phyloP scores from a whole-genome alignment of 73 alveolate species.

The Blepharisma japonicum region DNA sequence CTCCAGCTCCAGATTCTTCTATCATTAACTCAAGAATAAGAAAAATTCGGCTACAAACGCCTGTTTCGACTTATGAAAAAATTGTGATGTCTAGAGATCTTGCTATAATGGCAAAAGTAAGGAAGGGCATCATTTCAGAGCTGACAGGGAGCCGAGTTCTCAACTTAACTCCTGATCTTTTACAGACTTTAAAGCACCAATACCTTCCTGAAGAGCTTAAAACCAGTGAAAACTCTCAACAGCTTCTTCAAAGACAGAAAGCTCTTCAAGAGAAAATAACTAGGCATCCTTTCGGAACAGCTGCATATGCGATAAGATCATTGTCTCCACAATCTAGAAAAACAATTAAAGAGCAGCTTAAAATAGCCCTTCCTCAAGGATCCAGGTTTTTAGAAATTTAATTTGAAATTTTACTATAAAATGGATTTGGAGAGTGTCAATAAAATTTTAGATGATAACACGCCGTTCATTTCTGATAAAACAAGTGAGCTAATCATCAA shows the following conservation, averaged over 20 bases:
- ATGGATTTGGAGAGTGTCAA: no score
- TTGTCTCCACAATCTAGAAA: background rate
- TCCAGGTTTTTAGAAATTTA: background rate
- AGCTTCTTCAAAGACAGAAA: background rate
- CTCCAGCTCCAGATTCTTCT: no score
- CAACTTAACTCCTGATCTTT: background rate
- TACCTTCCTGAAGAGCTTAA: slow-evolving; percentile 11
- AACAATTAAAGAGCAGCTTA: background rate
- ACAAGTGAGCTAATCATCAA: no score
- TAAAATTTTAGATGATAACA: no score
- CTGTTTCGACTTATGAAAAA: background rate
- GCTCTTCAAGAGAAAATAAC: slow-evolving; percentile 4
- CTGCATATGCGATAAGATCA: slow-evolving; percentile 24
- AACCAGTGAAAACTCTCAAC: background rate
- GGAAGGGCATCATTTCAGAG: slow-evolving; percentile 7
- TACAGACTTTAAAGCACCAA: background rate
- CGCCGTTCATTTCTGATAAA: no score
- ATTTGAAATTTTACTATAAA: no score
- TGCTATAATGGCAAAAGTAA: slow-evolving; percentile 25
- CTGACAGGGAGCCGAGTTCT: background rate
- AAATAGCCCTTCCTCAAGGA: slow-evolving; percentile 15
- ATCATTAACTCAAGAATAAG: background rate
- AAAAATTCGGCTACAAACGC: background rate
- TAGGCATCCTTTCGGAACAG: slow-evolving; percentile 21
- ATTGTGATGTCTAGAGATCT: slow-evolving; percentile 11